A percentile compares a stretch with the other conserved stretches of the same genome.
Evolutionary conservation across 2,329 filamentous ascomycete species (phyloP).

Genomic region (Arthrobotrys sphaeroides): DNA sequence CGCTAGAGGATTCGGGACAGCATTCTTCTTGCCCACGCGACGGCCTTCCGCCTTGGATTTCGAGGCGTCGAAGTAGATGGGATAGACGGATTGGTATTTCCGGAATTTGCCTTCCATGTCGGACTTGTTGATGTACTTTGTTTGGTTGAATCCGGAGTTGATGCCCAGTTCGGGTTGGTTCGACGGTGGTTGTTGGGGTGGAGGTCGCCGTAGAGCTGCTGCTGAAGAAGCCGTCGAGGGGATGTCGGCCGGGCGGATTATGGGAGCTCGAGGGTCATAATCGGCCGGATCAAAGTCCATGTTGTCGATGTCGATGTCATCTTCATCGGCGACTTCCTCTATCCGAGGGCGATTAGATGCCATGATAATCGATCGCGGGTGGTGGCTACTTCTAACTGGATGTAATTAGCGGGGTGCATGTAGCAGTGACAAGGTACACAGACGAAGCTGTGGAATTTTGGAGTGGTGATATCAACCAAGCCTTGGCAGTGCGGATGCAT

Average conservation of each 20-base stretch:
- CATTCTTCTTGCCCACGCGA: slow-evolving; percentile 76
- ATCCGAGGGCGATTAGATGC: slow-evolving; percentile 77
- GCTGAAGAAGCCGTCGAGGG: slow-evolving; percentile 61
- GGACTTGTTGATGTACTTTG: slow-evolving; percentile 61
- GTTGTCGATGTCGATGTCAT: slow-evolving; percentile 70
- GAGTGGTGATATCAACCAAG: slow-evolving; percentile 17
- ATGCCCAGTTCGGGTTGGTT: slow-evolving; percentile 14
- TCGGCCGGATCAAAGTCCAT: slow-evolving; percentile 80
- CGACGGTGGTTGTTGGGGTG: slow-evolving; percentile 58
- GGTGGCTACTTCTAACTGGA: too few relatives aligned
- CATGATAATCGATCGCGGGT: slow-evolving; percentile 66
- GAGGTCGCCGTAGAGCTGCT: slow-evolving; percentile 59
- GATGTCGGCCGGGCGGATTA: slow-evolving; percentile 62
- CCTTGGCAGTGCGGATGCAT: slow-evolving; percentile 13
- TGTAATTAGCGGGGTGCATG: too few relatives aligned
- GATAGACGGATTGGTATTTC: slow-evolving; percentile 88
- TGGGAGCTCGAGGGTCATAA: slow-evolving; percentile 69
- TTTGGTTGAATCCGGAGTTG: slow-evolving; percentile 55
- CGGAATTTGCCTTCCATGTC: slow-evolving; percentile 70
- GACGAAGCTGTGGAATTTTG: slow-evolving; percentile 25
- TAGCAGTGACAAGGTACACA: not conserved
- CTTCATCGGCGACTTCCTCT: slow-evolving; percentile 84
- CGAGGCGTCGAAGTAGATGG: slow-evolving; percentile 87
- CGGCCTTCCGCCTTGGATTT: slow-evolving; percentile 81
- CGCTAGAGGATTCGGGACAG: slow-evolving; percentile 85